Percentiles rank a stretch among this genome's conserved stretches.
These are phyloP conservation scores for Cordyceps cateniannulata DNA, from an alignment of 2,329 filamentous ascomycete species.

Conservation along the genomic window DNA sequence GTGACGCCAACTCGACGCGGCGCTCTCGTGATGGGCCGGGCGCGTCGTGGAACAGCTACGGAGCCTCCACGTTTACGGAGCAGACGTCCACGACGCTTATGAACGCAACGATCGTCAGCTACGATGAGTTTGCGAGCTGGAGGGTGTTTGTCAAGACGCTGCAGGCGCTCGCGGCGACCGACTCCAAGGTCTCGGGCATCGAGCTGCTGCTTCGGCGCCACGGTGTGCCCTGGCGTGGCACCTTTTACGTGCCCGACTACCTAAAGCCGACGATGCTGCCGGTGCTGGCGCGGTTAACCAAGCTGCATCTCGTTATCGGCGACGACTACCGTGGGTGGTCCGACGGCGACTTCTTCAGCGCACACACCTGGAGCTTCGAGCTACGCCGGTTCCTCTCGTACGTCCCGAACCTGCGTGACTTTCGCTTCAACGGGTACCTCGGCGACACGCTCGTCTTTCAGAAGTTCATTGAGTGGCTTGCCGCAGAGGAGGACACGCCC, in stretches of 20 bases:
- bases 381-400: conserved; percentile 33
- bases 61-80: conserved; percentile 28
- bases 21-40: conserved; percentile 42
- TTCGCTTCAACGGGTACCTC: conserved; percentile 41
- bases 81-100: background rate
- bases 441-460: conserved; percentile 13
- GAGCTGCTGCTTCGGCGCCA: conserved; percentile 30
- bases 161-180: conserved; percentile 35
- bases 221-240: conserved; percentile 27
- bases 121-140: conserved; percentile 1
- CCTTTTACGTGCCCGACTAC: conserved; percentile 39
- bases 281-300: conserved; percentile 39
- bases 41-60: conserved; percentile 49
- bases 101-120: background rate
- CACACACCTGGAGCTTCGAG: conserved; percentile 1
- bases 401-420: conserved; percentile 38
- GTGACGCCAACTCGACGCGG: conserved; percentile 47
- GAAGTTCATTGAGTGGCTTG: conserved; percentile 35
- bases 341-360: background rate
- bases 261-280: conserved; percentile 29
- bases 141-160: conserved; percentile 32
- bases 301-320: conserved; percentile 28
- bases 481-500: conserved; percentile 12
- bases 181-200: conserved; percentile 33
- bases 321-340: background rate